Base-by-base conservation (phyloP, 352 stramenopile species). In the Globisporangium lucens region DNA sequence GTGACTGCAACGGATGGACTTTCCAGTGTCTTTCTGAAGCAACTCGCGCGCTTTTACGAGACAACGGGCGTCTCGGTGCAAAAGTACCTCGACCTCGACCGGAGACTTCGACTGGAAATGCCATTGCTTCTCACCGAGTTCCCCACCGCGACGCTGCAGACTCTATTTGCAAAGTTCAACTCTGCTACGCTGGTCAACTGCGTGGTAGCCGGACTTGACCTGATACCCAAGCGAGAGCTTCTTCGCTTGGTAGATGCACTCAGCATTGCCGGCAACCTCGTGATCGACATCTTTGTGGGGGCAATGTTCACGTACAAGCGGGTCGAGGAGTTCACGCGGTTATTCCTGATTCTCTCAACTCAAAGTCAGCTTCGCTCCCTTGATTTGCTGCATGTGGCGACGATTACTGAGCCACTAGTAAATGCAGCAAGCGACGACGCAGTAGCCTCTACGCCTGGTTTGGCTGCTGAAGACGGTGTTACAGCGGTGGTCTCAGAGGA, bases 11-110 rank as follows among this genome's bases (percentile, higher is more conserved):
- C 78, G 5, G 35, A 68, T 9, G 61, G 58, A 15, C 60, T 83
- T 12, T 61, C 76, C 12, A 70, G 67, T 3, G 60, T 66, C 0
- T 75, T 79, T 7, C 60, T 89, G 36, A 85, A 82, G 57, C 82
- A 87, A 20, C 75, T 91, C 15, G 78, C 70, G 22, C 70, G 73
- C 17, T 91, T 91, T 57, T 79, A 82, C 68, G 77, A 89, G 53
- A 82, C 82, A 30, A 82, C 83, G 0, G 70, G 63, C 0, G 62
- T 79, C 4, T 56, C 76, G 7, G 68, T 81, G 2, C 56, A 55
- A 15, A 82, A 72, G 35, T 67, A 85, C 7, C 63, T 91, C 33
- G 78, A 82, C 30, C 49, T 91, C 1, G 76, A 83, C 35, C 58
- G 63, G 0, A 52, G 66, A 0, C 71, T 89, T 46, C 68, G 59